A percentile compares a stretch with the other conserved stretches of the same genome.
phyloP scores from a whole-genome alignment of 352 stramenopile genomes.

The Globisporangium spiculum region DNA sequence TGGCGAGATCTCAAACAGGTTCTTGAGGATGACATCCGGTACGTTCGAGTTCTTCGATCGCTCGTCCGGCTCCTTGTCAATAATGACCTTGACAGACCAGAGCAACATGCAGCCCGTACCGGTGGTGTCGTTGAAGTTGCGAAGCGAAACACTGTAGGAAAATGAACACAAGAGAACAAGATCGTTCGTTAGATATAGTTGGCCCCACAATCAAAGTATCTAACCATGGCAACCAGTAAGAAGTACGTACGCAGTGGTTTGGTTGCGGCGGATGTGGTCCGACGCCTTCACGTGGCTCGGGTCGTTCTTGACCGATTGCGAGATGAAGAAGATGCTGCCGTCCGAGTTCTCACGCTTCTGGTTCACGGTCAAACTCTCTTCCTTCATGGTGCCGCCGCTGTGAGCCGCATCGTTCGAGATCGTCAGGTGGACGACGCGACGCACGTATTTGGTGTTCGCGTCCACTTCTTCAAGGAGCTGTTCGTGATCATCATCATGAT shows the following conservation, averaged over 20 bases:
- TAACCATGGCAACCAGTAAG: background rate
- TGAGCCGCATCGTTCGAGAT: constrained; percentile 69
- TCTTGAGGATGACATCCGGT: constrained; percentile 86
- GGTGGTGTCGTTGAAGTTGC: constrained; percentile 76
- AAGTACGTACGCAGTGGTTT: constrained; percentile 67
- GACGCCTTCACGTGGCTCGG: constrained; percentile 60
- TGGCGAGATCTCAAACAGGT: constrained; percentile 84
- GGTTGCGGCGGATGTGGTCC: constrained; percentile 73
- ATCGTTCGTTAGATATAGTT: background rate
- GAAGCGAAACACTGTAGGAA: constrained; percentile 60
- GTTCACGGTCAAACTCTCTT: constrained; percentile 71
- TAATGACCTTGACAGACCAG: constrained; percentile 81
- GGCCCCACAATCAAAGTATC: background rate
- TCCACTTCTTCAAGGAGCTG: constrained; percentile 71
- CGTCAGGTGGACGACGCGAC: constrained; percentile 75
- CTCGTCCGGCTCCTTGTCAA: constrained; percentile 76
- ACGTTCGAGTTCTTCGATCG: constrained; percentile 76
- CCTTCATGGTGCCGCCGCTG: constrained; percentile 77
- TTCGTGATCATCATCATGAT: background rate
- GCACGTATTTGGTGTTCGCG: constrained; percentile 78
- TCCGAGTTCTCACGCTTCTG: constrained; percentile 81
- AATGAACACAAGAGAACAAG: background rate
- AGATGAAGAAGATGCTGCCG: constrained; percentile 68
- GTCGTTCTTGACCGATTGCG: constrained; percentile 62
- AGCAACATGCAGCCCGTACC: constrained; percentile 66